phyloP scores from a whole-genome alignment of 2,329 filamentous ascomycete genomes.

The Diaporthe aspalathi region DNA sequence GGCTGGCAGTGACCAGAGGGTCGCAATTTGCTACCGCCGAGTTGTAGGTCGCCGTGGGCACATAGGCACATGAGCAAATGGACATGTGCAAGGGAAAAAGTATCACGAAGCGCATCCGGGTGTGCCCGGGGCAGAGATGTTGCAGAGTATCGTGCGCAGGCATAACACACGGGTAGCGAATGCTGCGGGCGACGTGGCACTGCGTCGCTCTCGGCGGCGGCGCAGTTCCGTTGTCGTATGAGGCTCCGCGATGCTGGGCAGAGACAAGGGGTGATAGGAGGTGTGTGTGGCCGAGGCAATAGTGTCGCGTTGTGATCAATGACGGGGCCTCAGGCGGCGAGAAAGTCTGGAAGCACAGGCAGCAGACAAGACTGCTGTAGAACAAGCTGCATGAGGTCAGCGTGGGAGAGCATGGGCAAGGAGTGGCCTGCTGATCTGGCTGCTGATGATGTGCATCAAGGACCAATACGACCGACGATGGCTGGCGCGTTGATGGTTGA shows the following conservation, averaged over 20 bases:
- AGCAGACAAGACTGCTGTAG: constrained; percentile 4
- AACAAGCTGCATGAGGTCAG: constrained; percentile 33
- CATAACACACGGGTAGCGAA: constrained; percentile 13
- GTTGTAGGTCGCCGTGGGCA: background rate
- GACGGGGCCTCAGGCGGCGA: too few species aligned
- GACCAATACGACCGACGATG: too few species aligned
- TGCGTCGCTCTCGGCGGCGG: background rate
- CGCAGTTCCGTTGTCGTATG: background rate
- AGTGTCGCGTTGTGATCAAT: constrained; percentile 9
- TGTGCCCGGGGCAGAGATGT: background rate
- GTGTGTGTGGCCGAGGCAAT: too few species aligned
- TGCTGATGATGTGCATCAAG: constrained; percentile 21
- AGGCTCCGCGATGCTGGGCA: constrained; percentile 3
- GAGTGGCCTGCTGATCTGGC: constrained; percentile 32
- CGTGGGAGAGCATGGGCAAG: constrained; percentile 21
- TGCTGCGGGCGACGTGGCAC: background rate
- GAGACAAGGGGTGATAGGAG: too few species aligned
- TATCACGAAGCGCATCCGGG: background rate
- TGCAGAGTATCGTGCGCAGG: background rate
- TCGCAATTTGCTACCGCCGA: constrained; percentile 21
- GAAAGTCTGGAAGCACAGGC: constrained; percentile 6
- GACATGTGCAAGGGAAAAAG: background rate
- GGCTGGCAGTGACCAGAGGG: background rate
- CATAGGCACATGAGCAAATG: too few species aligned
- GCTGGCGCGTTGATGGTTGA: constrained; percentile 8